phyloP scores from a whole-genome alignment of 1,139 yeast species.

The Pichia kudriavzevii region DNA sequence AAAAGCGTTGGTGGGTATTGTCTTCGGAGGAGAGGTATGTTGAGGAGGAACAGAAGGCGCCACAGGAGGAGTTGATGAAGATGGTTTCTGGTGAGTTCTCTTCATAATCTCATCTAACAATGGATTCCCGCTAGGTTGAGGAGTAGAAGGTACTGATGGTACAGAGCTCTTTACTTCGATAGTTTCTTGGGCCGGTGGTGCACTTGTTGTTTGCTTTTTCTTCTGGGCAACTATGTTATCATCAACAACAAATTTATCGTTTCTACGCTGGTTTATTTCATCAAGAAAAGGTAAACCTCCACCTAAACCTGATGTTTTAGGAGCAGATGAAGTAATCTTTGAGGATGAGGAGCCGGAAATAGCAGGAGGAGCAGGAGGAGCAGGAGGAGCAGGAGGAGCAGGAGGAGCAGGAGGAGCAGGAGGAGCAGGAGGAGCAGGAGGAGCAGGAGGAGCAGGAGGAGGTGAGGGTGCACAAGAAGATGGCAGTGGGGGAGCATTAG shows the following conservation, averaged over 20 bases:
- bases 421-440: conserved; percentile 9
- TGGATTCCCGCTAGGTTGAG: conserved; percentile 13
- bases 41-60: conserved; percentile 4
- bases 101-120: conserved; percentile 15
- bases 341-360: conserved; percentile 5
- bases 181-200: conserved; percentile 13
- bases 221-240: conserved; percentile 11
- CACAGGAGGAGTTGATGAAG: background rate
- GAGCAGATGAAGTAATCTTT: conserved; percentile 11
- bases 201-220: conserved; percentile 10
- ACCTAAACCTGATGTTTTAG: too few species aligned
- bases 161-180: conserved; percentile 14
- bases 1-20: too few species aligned
- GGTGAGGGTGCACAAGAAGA: conserved; percentile 22
- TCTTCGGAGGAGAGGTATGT: conserved; percentile 3
- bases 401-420: conserved; percentile 8
- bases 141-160: conserved; percentile 6
- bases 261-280: conserved; percentile 48
- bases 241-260: conserved; percentile 40
- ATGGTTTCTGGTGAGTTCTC: conserved; percentile 8
- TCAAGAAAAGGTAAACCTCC: conserved; percentile 44
- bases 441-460: conserved; percentile 6
- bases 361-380: conserved; percentile 17
- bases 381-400: conserved; percentile 6
- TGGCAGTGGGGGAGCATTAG: conserved; percentile 6